Evolutionary conservation across 768 basidiomycete genomes (phyloP), one percentile per base, ranked within the genome.

Genomic region (Leccinum sublutescens): DNA sequence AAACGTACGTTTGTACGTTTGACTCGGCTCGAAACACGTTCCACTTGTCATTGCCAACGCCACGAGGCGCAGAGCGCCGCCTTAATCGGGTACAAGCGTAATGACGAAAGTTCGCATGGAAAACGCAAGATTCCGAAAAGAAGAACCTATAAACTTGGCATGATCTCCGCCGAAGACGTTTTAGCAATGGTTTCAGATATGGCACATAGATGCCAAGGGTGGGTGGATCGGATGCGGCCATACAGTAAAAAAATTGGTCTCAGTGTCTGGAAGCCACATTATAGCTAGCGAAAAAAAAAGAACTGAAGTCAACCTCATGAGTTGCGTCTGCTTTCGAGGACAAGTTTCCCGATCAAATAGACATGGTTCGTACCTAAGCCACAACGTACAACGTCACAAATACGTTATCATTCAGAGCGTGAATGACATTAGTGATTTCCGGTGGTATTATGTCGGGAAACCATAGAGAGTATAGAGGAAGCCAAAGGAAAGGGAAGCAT

Each of bases 311-410:
- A 50, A 31, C 25, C 40, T 10, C 27, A 51, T 38, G 54, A 43
- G 23, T 17, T 45, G 36, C 29, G 3, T 29, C 49, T n/a, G 7
- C 17, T 49, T 36, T 36, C 7, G 38, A 47, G 23, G 23, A 9
- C 34, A 23, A 43, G 10, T 21, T 40, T 25, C 17, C 4, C 21
- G 7, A 14, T 62, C 17, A 34, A 52, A 17, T 12, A 5, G n/a
- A 40, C 51, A 47, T 23, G 14, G 27, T 29, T 64, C 56, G 56
- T 64, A 65, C 65, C 58, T 57, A 36, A 36, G 14, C 5, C 34
- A 36, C 54, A 17, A 54, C 17, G 27, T 45, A 48, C 33, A 33
- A 33, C 33, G 33, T 33, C 33, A 33, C 33, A 45, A 29, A 21
- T 14, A 27, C 19, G 34, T 15, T 43, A 34, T 23, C 23, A 47